Conservation (phyloP, 176 grass and related monocot species). For the Alloteropsis semialata region DNA sequence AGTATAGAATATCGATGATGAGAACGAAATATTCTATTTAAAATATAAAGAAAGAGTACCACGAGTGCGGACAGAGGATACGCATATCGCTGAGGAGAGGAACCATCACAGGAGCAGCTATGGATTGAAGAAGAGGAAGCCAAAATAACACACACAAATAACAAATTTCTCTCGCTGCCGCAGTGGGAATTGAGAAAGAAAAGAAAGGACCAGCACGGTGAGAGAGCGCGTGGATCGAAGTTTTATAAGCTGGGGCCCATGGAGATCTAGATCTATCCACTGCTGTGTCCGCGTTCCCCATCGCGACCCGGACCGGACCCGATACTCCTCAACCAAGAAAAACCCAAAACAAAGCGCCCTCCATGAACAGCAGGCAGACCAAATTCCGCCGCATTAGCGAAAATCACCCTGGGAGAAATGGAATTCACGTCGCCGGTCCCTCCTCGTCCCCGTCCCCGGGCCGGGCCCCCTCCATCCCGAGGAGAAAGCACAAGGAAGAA, state of each 20-base stretch:
- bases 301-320: no score
- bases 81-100: no score
- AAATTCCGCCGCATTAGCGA: not conserved
- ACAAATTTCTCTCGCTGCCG: not conserved
- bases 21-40: no score
- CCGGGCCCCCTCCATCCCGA: not conserved
- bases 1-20: no score
- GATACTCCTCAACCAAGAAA: not conserved
- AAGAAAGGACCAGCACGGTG: not conserved
- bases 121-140: no score
- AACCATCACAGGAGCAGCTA: no score
- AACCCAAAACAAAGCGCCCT: not conserved
- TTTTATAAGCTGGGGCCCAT: slow-evolving; percentile 33
- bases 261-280: slow-evolving; percentile 50
- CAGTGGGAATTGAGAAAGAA: not conserved
- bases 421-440: not conserved
- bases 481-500: not conserved
- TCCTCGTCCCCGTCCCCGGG: not conserved
- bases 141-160: no score
- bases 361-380: not conserved
- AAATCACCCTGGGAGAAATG: not conserved
- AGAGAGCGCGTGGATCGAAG: slow-evolving; percentile 9
- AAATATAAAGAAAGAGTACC: no score
- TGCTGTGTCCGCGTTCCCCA: not conserved
- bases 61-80: no score